Percentiles rank a stretch among this genome's conserved stretches.
phyloP scores from a whole-genome alignment of 306 rosid genomes.

The Cucurbita maxima region DNA sequence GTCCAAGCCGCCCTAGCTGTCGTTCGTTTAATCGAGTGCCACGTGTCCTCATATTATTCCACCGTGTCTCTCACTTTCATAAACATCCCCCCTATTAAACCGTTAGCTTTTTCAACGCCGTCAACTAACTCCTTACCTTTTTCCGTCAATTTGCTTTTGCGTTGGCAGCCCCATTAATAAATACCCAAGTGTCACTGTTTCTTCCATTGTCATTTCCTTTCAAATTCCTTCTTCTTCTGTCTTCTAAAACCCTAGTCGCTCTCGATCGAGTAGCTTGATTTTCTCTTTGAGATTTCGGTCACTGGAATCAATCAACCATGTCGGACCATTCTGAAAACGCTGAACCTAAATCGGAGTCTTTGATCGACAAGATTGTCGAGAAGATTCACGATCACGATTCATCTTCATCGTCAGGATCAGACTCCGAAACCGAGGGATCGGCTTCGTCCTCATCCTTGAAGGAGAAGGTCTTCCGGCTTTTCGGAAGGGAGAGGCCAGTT shows the following conservation, averaged over 20 bases:
- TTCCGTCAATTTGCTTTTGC: neutral
- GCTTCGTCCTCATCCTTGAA: conserved; percentile 17
- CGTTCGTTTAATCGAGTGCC: neutral
- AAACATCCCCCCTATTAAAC: neutral
- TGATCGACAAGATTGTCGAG: conserved; percentile 46
- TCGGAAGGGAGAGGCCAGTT: conserved; percentile 65
- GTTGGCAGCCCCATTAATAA: neutral
- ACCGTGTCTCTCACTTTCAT: neutral
- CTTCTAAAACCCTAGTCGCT: conserved; percentile 1
- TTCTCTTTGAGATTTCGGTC: neutral
- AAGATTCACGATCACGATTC: conserved; percentile 52
- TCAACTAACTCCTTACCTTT: neutral
- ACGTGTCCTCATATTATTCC: neutral
- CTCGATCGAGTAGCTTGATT: neutral
- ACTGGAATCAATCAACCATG: conserved; percentile 20
- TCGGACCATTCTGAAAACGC: conserved; percentile 45
- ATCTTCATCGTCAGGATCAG: conserved; percentile 49
- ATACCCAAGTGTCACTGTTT: neutral
- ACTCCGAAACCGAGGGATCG: conserved; percentile 27
- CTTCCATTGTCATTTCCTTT: neutral
- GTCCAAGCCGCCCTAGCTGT: conserved; percentile 4
- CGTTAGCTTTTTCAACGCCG: conserved; percentile 1
- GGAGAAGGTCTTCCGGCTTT: conserved; percentile 52
- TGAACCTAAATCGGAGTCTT: conserved; percentile 27
- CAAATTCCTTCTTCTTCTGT: neutral